Evolutionary conservation across 2,329 filamentous ascomycete species (phyloP).

Genomic region (Colletotrichum graminicola): DNA sequence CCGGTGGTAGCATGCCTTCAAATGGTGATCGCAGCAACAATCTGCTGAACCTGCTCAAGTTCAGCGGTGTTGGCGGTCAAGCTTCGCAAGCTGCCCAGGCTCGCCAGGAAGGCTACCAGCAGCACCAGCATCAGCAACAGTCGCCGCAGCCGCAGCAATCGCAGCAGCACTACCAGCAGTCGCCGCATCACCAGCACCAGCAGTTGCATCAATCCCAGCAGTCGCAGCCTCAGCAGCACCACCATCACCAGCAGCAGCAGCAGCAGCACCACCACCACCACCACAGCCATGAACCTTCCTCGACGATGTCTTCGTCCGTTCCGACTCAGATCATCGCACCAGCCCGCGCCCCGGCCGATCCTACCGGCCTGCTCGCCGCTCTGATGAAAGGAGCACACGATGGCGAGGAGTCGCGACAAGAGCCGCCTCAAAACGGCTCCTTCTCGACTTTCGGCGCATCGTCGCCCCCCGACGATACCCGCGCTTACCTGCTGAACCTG

Average conservation of each 20-base stretch:
- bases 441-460: slow-evolving; percentile 59
- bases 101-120: slow-evolving; percentile 45
- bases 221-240: slow-evolving; percentile 47
- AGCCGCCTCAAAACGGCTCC: slow-evolving; percentile 45
- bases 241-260: slow-evolving; percentile 45
- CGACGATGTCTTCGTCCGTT: slow-evolving; percentile 48
- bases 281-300: slow-evolving; percentile 43
- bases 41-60: slow-evolving; percentile 73
- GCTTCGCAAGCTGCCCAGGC: slow-evolving; percentile 41
- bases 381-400: slow-evolving; percentile 70
- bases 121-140: slow-evolving; percentile 49
- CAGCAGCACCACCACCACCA: slow-evolving; percentile 47
- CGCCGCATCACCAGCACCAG: slow-evolving; percentile 43
- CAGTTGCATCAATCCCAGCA: slow-evolving; percentile 41
- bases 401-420: slow-evolving; percentile 56
- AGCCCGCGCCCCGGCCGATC: slow-evolving; percentile 67
- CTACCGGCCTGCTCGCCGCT: slow-evolving; percentile 68
- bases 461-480: slow-evolving; percentile 75
- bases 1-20: slow-evolving; percentile 53
- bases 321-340: slow-evolving; percentile 66
- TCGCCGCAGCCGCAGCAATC: slow-evolving; percentile 36
- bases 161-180: slow-evolving; percentile 33
- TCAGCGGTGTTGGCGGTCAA: slow-evolving; percentile 57
- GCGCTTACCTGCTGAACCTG: slow-evolving; percentile 87
- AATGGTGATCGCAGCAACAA: slow-evolving; percentile 65